These are phyloP conservation scores for Paraphysoderma sedebokerense DNA, from an alignment of 371 early-diverging fungal species.

Conservation along the genomic window DNA sequence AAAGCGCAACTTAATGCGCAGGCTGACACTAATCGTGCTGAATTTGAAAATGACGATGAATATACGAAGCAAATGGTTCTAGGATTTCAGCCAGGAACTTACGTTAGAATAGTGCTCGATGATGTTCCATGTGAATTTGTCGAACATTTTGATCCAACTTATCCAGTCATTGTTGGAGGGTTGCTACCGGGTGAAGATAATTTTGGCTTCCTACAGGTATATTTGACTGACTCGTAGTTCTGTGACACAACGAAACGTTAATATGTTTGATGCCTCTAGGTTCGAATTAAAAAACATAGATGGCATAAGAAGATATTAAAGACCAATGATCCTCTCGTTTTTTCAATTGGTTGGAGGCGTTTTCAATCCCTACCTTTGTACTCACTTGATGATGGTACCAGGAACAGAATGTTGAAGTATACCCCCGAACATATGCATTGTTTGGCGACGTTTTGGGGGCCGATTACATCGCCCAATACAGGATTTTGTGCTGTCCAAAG, in stretches of 20 bases:
- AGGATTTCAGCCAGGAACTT: conserved; percentile 79
- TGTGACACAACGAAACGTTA: too few species aligned
- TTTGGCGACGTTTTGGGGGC: conserved; percentile 80
- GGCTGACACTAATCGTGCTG: conserved; percentile 52
- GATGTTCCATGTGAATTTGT: conserved; percentile 87
- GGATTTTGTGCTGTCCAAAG: conserved; percentile 28
- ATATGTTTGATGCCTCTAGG: too few species aligned
- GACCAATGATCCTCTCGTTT: conserved; percentile 92
- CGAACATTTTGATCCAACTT: conserved; percentile 66
- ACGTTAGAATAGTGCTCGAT: conserved; percentile 76
- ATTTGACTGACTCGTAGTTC: too few species aligned
- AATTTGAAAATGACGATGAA: conserved; percentile 70
- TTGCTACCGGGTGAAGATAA: conserved; percentile 68
- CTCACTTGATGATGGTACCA: conserved; percentile 77
- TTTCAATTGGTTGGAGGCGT: conserved; percentile 97
- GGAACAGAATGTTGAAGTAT: conserved; percentile 96
- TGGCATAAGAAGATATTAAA: conserved; percentile 94
- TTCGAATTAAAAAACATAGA: conserved; percentile 93
- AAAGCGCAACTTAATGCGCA: conserved; percentile 77
- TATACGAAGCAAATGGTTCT: conserved; percentile 57
- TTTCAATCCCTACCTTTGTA: conserved; percentile 94
- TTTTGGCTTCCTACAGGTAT: conserved; percentile 75
- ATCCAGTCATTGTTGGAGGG: conserved; percentile 83
- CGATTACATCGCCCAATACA: conserved; percentile 27
- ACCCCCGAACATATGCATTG: conserved; percentile 99